Evolutionary conservation across 495 filamentous ascomycete species (phyloP), one percentile per base, ranked within the genome.

Genomic region (Penicillium parvum): DNA sequence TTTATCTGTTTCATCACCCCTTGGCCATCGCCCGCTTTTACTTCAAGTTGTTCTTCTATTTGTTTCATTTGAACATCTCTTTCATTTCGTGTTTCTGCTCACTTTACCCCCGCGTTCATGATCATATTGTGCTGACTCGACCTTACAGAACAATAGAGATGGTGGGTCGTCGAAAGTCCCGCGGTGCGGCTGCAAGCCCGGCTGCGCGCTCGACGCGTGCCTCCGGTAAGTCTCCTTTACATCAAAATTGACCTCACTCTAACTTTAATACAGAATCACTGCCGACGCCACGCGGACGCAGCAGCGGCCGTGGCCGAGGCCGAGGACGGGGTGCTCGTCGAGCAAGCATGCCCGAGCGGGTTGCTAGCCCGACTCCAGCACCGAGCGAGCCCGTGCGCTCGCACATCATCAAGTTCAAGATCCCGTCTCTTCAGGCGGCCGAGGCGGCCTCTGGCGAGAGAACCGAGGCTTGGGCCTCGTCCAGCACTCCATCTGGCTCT

Each of bases 291-390:
- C 40, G 37, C 34, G 28, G 28, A 14, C 28, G 12, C 17, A 32
- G 33, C 16, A 39, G 42, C 23, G 50, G 48, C 17, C 27, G 49
- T 17, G 17, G 47, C 32, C 52, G 52, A 8, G 49, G 53, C 9
- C 46, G 51, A 45, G 57, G 57, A 20, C 57, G 54, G 17, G 48
- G 57, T 29, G 45, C 50, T 35, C 26, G 29, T 11, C 43, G 50
- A 2, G 29, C 37, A 11, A 48, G 47, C 19, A 39, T 50, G 14
- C 36, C 43, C 20, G 30, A 25, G 8, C 32, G 28, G 30, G 11
- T 9, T 29, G 17, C 7, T 7, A 32, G 20, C 7, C 20, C 34
- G 19, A 28, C n/a, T 15, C 32, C 43, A 25, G 12, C 41, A 14
- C 26, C 42, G 21, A 35, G 33, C 14, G 16, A 15, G 5, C 14